Evolutionary conservation across 306 rosid genomes (phyloP).

Genomic region (Potentilla sterilis): DNA sequence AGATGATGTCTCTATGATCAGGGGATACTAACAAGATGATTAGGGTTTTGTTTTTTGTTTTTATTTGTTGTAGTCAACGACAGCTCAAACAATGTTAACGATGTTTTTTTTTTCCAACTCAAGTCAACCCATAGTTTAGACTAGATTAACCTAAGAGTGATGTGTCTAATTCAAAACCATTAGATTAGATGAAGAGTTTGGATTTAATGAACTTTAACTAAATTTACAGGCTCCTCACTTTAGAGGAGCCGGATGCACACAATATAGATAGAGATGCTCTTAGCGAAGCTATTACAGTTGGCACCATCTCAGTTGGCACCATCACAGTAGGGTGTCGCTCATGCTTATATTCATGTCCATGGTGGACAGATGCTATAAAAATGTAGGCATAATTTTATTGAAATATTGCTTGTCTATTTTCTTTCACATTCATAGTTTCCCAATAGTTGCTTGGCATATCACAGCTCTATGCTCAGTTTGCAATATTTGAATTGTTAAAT

Average conservation of each 20-base stretch:
- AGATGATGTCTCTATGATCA: too few species aligned
- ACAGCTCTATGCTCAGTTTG: not conserved
- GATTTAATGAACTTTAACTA: too few species aligned
- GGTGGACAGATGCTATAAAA: not conserved
- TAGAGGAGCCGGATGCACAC: not conserved
- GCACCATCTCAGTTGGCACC: not conserved
- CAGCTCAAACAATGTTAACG: too few species aligned
- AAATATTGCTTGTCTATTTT: not conserved
- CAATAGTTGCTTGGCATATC: not conserved
- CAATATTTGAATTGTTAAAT: not conserved
- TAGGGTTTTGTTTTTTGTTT: too few species aligned
- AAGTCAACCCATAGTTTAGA: too few species aligned
- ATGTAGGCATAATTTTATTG: not conserved
- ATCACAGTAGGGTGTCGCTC: not conserved
- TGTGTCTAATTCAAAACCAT: too few species aligned
- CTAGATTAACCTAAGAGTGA: too few species aligned
- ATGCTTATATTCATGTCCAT: not conserved
- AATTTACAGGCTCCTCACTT: too few species aligned
- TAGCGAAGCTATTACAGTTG: not conserved
- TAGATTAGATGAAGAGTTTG: too few species aligned
- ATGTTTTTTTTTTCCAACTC: too few species aligned
- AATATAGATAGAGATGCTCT: not conserved
- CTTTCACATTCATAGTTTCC: not conserved
- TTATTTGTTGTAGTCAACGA: too few species aligned
- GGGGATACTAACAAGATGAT: too few species aligned